Base-by-base conservation (phyloP, 371 early-diverging fungal species). In the Rhizopus arrhizus region DNA sequence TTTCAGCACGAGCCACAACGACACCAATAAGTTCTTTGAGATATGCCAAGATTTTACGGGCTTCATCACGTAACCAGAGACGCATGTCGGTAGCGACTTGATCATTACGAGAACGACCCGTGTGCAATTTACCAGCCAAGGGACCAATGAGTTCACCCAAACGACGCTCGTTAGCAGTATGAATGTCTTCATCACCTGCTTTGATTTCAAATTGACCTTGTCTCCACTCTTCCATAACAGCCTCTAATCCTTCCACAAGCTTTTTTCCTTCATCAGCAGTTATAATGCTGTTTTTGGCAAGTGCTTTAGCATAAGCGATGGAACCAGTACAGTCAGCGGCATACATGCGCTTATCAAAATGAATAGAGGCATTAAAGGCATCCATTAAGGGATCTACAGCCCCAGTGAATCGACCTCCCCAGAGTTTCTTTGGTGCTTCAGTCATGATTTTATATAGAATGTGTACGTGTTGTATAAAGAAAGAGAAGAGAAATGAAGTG, bases 71-170 rank as follows among this genome's bases (percentile, higher is more conserved):
- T 45, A 96, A 79, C 95, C 95, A 98, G 59, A 97, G 75, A 56
- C 97, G 87, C 88, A 95, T 93, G 72, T 97, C 98, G 0, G 98
- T 98, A n/a, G 96, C 97, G 6, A 97, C 96, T 69, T 98, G 98
- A 68, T 98, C 98, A 77, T 98, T 97, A 59, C 94, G 82, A 57
- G 89, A 88, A 51, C 98, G 87, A 15, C 98, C 98, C 4, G 98
- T 98, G 74, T 98, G 98, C 49, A 98, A 88, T 70, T 97, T 97
- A 49, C 97, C 97, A 34, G 95, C 95, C 28, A 95, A 88, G 7
- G 88, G 62, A 5, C 98, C 98, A 48, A 98, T 85, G 32, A 97
- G 56, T 75, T 98, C 98, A 48, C 92, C 92, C 31, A 98, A 80
- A 32, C 98, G 87, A 54, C 98, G 89, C 68, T 98, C 98, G 66